phyloP scores from a whole-genome alignment of 345 rosid species.

The Aethionema arabicum region DNA sequence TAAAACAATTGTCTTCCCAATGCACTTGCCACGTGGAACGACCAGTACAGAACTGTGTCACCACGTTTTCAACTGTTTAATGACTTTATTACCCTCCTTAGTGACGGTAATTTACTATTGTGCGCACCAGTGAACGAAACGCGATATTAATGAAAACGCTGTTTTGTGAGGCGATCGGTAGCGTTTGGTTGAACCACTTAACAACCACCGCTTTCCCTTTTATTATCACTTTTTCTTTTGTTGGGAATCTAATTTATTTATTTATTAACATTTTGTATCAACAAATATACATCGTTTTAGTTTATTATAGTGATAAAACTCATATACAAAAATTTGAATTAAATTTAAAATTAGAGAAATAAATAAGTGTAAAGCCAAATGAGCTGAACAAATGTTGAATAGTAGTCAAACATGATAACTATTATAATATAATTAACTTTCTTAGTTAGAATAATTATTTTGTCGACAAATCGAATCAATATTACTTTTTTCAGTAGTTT shows the following conservation, averaged over 20 bases:
- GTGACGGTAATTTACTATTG: constrained; percentile 28
- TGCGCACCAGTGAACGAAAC: constrained; percentile 28
- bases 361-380: no score
- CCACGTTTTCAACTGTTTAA: constrained; percentile 44
- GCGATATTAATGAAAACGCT: constrained; percentile 52
- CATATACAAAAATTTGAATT: neutral
- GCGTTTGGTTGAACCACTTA: constrained; percentile 98
- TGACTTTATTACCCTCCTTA: constrained; percentile 28
- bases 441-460: no score
- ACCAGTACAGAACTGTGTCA: constrained; percentile 12
- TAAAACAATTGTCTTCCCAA: constrained; percentile 34
- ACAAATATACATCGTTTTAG: constrained; percentile 4
- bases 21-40: constrained; percentile 44
- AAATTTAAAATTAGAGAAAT: no score
- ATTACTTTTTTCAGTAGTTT: no score
- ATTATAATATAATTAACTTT: no score
- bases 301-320: neutral
- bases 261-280: constrained; percentile 10
- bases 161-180: constrained; percentile 58
- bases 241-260: constrained; percentile 21
- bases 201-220: constrained; percentile 77
- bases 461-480: no score
- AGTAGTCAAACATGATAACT: no score
- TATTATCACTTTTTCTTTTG: constrained; percentile 6
- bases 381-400: no score